Percentiles rank a stretch among this genome's conserved stretches.
phyloP scores from a whole-genome alignment of 108 stramenopile species.

The Bacterosira constricta region DNA sequence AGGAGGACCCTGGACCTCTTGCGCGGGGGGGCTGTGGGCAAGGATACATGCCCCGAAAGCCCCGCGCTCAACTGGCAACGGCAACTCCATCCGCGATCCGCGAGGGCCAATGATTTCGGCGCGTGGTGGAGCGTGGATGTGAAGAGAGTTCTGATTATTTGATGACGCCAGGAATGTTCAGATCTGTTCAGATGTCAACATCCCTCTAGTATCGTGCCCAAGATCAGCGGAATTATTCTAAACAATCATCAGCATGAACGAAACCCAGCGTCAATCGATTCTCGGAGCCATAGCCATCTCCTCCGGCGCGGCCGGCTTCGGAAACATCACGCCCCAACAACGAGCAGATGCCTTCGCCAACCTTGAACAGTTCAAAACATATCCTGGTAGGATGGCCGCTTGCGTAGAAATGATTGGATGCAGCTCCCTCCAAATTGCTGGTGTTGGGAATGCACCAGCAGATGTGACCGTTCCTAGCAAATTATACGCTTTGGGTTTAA shows the following conservation, averaged over 20 bases:
- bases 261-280: constrained; percentile 61
- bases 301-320: constrained; percentile 45
- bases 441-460: constrained; percentile 27
- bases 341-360: constrained; percentile 68
- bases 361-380: constrained; percentile 78
- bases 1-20: too few relatives aligned
- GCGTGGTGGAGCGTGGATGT: too few relatives aligned
- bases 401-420: constrained; percentile 59
- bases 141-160: too few relatives aligned
- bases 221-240: too few relatives aligned
- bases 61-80: too few relatives aligned
- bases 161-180: too few relatives aligned
- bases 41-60: too few relatives aligned
- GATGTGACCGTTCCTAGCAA: constrained; percentile 76
- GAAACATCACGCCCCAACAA: constrained; percentile 52
- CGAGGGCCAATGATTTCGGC: too few relatives aligned
- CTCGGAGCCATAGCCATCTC: constrained; percentile 81
- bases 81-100: too few relatives aligned
- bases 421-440: constrained; percentile 6
- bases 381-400: constrained; percentile 63
- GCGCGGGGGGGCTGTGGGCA: too few relatives aligned
- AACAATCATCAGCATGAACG: constrained; percentile 45
- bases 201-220: too few relatives aligned
- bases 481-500: constrained; percentile 74
- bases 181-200: too few relatives aligned